Evolutionary conservation across 148 eudicot genomes (phyloP).

Genomic region (Vaccinium darrowii): DNA sequence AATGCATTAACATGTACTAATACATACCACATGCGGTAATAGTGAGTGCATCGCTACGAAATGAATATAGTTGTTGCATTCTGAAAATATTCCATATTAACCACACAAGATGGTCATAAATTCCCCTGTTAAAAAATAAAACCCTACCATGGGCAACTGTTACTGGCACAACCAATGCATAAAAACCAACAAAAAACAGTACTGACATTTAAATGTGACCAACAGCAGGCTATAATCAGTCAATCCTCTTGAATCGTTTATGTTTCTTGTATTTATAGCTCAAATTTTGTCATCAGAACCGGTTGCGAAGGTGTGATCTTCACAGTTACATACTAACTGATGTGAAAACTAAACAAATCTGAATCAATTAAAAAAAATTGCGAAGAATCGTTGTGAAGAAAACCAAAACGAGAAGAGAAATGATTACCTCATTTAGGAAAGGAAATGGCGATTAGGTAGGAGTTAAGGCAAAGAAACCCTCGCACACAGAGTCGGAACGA

Average conservation of each 20-base stretch:
- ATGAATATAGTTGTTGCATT: neutral
- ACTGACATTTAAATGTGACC: too few species aligned
- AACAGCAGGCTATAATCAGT: neutral
- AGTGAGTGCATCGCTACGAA: neutral
- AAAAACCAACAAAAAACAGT: neutral
- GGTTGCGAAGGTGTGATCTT: neutral
- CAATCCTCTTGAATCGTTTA: neutral
- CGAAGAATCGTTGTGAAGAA: neutral
- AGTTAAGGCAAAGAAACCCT: neutral
- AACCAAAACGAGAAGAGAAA: neutral
- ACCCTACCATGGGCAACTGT: neutral
- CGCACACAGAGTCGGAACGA: neutral
- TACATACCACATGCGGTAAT: neutral
- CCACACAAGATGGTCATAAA: neutral
- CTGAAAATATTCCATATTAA: neutral
- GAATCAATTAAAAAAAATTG: neutral
- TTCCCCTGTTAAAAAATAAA: neutral
- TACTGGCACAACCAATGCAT: neutral
- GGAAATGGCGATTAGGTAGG: neutral
- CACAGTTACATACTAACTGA: neutral
- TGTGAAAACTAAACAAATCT: neutral
- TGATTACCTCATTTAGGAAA: conserved; percentile 7
- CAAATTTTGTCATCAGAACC: neutral
- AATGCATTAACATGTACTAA: neutral
- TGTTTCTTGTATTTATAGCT: neutral